phyloP scores from a whole-genome alignment of 805 yeast species.

The Candida insectalens region DNA sequence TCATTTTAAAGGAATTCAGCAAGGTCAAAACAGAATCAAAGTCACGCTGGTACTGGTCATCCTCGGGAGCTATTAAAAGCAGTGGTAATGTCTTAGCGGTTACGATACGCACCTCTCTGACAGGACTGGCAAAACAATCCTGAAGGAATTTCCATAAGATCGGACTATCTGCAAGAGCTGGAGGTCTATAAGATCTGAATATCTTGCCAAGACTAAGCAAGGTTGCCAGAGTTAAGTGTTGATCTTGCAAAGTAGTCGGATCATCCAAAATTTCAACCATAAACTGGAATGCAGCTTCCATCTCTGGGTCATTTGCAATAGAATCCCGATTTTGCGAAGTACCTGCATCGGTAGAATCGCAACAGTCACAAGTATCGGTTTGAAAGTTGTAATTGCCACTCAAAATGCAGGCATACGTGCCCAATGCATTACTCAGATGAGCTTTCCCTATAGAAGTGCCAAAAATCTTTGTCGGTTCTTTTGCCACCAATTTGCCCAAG shows the following conservation, averaged over 20 bases:
- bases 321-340: constrained; percentile 17
- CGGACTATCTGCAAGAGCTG: constrained; percentile 21
- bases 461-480: neutral
- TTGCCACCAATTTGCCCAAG: neutral
- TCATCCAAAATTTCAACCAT: constrained; percentile 17
- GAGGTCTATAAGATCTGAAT: constrained; percentile 44
- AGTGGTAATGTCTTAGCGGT: constrained; percentile 46
- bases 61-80: constrained; percentile 32
- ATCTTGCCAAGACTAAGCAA: constrained; percentile 37
- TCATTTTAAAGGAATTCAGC: constrained; percentile 33
- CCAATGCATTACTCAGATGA: constrained; percentile 28
- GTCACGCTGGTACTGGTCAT: constrained; percentile 29
- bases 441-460: constrained; percentile 12
- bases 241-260: constrained; percentile 8
- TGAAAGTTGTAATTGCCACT: constrained; percentile 26
- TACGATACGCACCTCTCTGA: constrained; percentile 47
- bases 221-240: constrained; percentile 30
- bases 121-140: constrained; percentile 28
- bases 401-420: constrained; percentile 33
- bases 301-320: constrained; percentile 8
- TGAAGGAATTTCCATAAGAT: constrained; percentile 32
- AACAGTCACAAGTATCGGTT: constrained; percentile 25
- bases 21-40: constrained; percentile 35
- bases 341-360: constrained; percentile 19
- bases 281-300: constrained; percentile 19